Base-by-base conservation (phyloP, 768 basidiomycete genomes). In the Collybia mongolica region DNA sequence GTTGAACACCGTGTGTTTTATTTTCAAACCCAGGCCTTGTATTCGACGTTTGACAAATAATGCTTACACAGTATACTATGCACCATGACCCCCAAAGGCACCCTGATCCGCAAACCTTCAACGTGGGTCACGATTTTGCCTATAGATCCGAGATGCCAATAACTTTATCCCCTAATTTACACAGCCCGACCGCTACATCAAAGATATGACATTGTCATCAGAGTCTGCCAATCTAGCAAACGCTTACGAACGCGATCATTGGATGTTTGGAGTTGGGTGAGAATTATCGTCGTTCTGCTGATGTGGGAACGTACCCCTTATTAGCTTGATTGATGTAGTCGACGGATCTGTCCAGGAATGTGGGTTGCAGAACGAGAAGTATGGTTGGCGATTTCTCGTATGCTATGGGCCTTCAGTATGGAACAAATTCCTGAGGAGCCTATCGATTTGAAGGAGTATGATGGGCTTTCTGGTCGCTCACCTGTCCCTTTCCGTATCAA, bases 241-340 rank as follows among this genome's bases (percentile, higher is more conserved):
- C 51, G 65, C 74, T 6, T 64, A 65, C 53, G 65, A 79, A 44
- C 70, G 77, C 32, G 77, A 79, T 52, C 74, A 79, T 48, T 79
- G 77, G 77, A 69, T 70, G 59, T 79, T 76, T 46, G 77, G 77
- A 14, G 75, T 62, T 1, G 77, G 76, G 77, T 79, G 54, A 28
- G 54, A 2, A 5, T 51, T 36, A 49, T 15, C 6, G 35, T n/a
- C 8, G 7, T 26, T 51, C 22, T 28, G 8, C 35, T 11, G 19
- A 29, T n/a, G 17, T 29, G 15, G 17, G 26, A 19, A 19, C 20
- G 5, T 6, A 36, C 29, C 9, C 18, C 32, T 50, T 39, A 24
- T 22, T 12, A 38, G 32, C 42, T 20, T 6, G 20, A 17, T 22
- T 24, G 22, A 26, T 20, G 2, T 41, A 71, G 69, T 12, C 63